Conservation (phyloP, 805 yeast species). For the Candida silvicultrix region DNA sequence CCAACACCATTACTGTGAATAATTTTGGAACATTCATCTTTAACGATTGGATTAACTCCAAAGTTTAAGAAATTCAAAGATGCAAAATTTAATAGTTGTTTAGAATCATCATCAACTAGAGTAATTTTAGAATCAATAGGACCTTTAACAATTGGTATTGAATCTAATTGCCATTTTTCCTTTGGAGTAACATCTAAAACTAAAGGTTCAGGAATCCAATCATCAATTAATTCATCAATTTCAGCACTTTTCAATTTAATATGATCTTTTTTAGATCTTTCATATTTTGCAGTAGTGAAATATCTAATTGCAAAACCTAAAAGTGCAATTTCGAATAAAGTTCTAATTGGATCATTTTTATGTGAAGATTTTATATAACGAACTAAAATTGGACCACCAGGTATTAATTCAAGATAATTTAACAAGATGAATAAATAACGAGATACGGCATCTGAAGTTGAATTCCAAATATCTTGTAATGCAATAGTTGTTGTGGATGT, state of each 20-base stretch:
- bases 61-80: conserved; percentile 68
- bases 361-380: conserved; percentile 81
- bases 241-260: conserved; percentile 58
- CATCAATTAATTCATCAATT: conserved; percentile 75
- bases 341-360: conserved; percentile 89
- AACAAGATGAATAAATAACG: background rate
- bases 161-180: conserved; percentile 56
- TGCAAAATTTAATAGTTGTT: conserved; percentile 55
- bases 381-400: conserved; percentile 54
- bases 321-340: conserved; percentile 71
- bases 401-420: conserved; percentile 24
- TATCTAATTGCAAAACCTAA: conserved; percentile 80
- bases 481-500: background rate
- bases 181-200: conserved; percentile 44
- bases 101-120: conserved; percentile 22
- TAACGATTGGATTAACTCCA: conserved; percentile 40
- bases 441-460: background rate
- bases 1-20: conserved; percentile 85
- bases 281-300: conserved; percentile 69
- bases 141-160: conserved; percentile 60
- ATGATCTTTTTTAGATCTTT: conserved; percentile 65
- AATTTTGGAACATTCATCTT: conserved; percentile 46
- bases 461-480: background rate
- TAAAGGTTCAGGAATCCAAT: conserved; percentile 89
- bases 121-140: conserved; percentile 30